Conservation (phyloP, 2,329 filamentous ascomycete species). For the Epichloe elymi region DNA sequence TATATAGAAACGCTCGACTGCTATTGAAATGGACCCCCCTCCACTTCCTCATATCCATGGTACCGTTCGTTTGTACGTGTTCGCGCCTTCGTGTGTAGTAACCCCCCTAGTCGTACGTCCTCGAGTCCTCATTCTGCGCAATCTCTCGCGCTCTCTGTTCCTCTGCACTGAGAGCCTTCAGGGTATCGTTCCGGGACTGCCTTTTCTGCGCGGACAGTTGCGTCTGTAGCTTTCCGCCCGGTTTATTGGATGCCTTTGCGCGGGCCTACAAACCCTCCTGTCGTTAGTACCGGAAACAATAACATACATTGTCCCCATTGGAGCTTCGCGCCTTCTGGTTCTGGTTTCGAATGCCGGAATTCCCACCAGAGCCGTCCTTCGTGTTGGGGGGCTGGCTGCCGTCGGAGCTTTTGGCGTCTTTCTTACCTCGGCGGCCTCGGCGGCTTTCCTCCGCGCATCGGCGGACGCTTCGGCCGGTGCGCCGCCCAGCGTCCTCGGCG, state of each 20-base stretch:
- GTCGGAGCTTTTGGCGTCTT: neutral
- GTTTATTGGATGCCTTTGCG: constrained; percentile 42
- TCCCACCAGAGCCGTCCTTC: no score
- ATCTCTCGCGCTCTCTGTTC: constrained; percentile 54
- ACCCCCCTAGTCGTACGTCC: constrained; percentile 20
- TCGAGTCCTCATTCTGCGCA: constrained; percentile 38
- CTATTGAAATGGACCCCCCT: no score
- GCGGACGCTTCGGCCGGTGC: constrained; percentile 12
- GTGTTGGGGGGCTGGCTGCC: neutral
- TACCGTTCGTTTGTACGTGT: no score
- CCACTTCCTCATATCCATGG: no score
- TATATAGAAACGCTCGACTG: no score
- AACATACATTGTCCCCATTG: no score
- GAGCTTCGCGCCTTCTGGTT: no score
- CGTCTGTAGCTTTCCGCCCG: constrained; percentile 50
- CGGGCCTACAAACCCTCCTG: constrained; percentile 41
- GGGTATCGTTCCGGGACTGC: constrained; percentile 53
- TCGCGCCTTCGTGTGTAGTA: neutral
- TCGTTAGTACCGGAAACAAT: neutral
- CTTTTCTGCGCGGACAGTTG: constrained; percentile 66
- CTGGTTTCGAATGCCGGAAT: no score
- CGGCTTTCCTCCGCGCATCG: constrained; percentile 59
- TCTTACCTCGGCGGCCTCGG: constrained; percentile 68
- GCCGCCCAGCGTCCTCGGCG: constrained; percentile 52
- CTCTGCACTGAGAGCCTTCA: constrained; percentile 54